phyloP scores from a whole-genome alignment of 2,329 filamentous ascomycete genomes.

The Sporothrix schenckii region DNA sequence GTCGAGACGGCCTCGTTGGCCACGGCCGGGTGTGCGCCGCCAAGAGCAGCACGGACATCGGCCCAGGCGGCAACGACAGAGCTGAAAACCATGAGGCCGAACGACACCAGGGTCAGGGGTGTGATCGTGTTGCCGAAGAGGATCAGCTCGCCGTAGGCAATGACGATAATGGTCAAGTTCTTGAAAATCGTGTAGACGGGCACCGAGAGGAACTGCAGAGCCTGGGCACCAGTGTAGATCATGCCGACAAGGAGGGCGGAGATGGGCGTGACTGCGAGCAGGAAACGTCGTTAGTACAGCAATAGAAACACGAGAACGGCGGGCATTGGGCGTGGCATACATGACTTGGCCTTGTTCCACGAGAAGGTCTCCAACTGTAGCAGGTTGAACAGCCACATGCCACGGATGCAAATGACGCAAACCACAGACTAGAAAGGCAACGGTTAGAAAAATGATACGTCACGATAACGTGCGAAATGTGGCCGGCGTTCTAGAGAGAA shows the following conservation, averaged over 20 bases:
- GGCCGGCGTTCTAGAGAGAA: background rate
- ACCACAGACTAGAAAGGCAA: slow-evolving; percentile 70
- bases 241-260: slow-evolving; percentile 95
- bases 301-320: background rate
- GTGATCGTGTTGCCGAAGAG: slow-evolving; percentile 97
- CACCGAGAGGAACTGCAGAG: slow-evolving; percentile 93
- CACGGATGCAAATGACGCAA: slow-evolving; percentile 80
- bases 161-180: slow-evolving; percentile 98
- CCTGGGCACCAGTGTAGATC: slow-evolving; percentile 98
- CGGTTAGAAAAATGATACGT: background rate
- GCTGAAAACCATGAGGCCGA: slow-evolving; percentile 94
- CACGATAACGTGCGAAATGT: background rate
- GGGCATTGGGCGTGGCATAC: slow-evolving; percentile 56
- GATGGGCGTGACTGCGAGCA: slow-evolving; percentile 81
- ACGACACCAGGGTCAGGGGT: slow-evolving; percentile 84
- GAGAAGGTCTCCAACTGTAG: slow-evolving; percentile 82
- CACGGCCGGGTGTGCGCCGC: slow-evolving; percentile 60
- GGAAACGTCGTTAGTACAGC: background rate
- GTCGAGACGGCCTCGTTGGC: slow-evolving; percentile 79
- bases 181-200: slow-evolving; percentile 99
- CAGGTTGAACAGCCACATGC: slow-evolving; percentile 77
- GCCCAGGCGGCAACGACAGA: slow-evolving; percentile 96
- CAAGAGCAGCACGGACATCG: slow-evolving; percentile 84
- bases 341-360: slow-evolving; percentile 85
- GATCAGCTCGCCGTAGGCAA: slow-evolving; percentile 95